These are phyloP conservation scores for Cicer yamashitae DNA, from an alignment of 306 rosid species.

Conservation along the genomic window DNA sequence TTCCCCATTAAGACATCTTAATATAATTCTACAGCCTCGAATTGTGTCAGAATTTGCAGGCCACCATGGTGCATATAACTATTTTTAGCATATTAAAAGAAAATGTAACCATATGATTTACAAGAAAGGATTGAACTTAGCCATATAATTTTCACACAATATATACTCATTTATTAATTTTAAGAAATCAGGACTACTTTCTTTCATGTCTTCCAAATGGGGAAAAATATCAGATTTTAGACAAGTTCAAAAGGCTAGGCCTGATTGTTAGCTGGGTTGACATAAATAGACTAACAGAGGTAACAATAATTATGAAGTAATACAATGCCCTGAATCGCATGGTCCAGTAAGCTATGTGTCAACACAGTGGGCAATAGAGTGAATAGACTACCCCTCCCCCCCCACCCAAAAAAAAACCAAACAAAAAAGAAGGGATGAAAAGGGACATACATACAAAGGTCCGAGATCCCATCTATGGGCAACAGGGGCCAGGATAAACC, in stretches of 20 bases:
- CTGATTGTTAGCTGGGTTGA: constrained; percentile 33
- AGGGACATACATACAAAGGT: constrained; percentile 79
- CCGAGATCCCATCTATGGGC: constrained; percentile 89
- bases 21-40: constrained; percentile 32
- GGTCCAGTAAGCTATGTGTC: constrained; percentile 23
- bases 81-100: constrained; percentile 22
- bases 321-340: constrained; percentile 19
- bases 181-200: background rate
- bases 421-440: constrained; percentile 12
- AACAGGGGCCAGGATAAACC: constrained; percentile 93
- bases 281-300: constrained; percentile 22
- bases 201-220: background rate
- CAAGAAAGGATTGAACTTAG: constrained; percentile 17
- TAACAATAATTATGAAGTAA: constrained; percentile 28
- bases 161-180: constrained; percentile 8
- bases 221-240: background rate
- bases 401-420: background rate
- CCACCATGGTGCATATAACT: background rate
- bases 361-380: background rate
- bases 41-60: background rate
- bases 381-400: constrained; percentile 4
- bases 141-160: constrained; percentile 26
- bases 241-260: constrained; percentile 20
- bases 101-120: constrained; percentile 22
- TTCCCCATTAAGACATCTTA: constrained; percentile 23